Conservation (phyloP, 139 green algal species). For the Trebouxia sp. region DNA sequence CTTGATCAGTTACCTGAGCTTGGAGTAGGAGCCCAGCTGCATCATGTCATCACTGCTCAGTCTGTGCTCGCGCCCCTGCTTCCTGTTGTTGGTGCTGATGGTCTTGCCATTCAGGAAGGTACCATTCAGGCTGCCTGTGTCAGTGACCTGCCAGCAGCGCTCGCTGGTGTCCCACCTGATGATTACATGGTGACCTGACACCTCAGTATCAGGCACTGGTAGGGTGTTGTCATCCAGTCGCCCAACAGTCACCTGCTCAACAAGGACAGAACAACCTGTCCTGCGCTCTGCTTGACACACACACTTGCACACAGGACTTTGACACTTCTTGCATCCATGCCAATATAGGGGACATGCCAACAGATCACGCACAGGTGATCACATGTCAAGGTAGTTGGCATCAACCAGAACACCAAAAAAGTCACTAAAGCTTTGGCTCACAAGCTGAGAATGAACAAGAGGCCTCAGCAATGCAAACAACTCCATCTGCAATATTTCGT, state of each 20-base stretch:
- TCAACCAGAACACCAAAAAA: no score
- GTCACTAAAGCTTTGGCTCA: no score
- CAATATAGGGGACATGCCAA: no score
- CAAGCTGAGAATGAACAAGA: no score
- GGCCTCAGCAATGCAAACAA: no score
- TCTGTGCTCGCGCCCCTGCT: constrained; percentile 44
- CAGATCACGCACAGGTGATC: no score
- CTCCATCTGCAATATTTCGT: no score
- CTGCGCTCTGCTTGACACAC: background rate
- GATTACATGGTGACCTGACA: constrained; percentile 63
- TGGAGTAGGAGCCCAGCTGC: constrained; percentile 41
- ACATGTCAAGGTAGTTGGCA: no score
- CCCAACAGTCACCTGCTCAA: constrained; percentile 64
- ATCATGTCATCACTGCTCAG: constrained; percentile 59
- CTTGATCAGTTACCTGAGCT: constrained; percentile 20
- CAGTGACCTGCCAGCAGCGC: constrained; percentile 50
- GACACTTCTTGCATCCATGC: no score
- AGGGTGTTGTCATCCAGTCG: constrained; percentile 51
- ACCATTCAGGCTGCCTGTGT: constrained; percentile 72
- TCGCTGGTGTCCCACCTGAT: constrained; percentile 54
- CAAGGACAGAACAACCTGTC: background rate
- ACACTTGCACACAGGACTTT: background rate
- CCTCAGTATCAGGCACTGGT: constrained; percentile 66
- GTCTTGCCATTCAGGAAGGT: constrained; percentile 61
- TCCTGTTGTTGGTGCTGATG: constrained; percentile 60